Evolutionary conservation across 1,139 yeast species (phyloP), one percentile per base, ranked within the genome.

Genomic region (Suhomyces coccinellae): DNA sequence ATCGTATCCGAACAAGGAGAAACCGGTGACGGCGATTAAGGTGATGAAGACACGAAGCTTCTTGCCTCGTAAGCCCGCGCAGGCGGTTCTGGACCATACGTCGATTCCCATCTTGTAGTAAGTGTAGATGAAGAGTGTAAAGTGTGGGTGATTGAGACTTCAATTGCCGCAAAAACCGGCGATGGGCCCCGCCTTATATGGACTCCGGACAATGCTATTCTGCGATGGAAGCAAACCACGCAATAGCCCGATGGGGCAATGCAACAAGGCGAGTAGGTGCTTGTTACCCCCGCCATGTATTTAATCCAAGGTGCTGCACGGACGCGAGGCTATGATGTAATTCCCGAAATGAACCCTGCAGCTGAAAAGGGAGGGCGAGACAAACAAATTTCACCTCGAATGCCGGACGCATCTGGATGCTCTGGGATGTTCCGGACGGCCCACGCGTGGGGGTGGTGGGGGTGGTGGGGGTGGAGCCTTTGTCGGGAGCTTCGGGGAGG

Each of bases 1-100:
- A 61, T 86, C 91, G 58, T 85, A 85, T 45, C 95, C 95, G 57
- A 86, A 86, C 36, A 71, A 63, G 12, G 86, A 77, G 62, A 86
- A 86, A 10, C 88, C 90, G 33, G 79, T 73, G 40, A 81, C 82
- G 40, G 90, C 83, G 37, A 79, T 66, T 14, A 73, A 48, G 0
- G 90, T 82, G 49, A 85, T 71, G 14, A 78, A 69, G 6, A 56
- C 55, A 53, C 76, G 57, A 41, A 73, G 67, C 16, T 64, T 54
- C 46, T 69, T 61, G 33, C 89, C 89, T 32, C 63, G 58, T 33
- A 79, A 64, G 15, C 86, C 85, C 45, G 62, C 64, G 26, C 76
- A 73, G 51, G 63, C 62, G 27, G 76, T 71, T 60, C 72, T 70
- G 9, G 65, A 42, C 40, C 47, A 43, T 16, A 50, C 33, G 14